A percentile compares a stretch with the other conserved stretches of the same genome.
phyloP scores from a whole-genome alignment of 2,329 filamentous ascomycete genomes.

The Hypomyces perniciosus region DNA sequence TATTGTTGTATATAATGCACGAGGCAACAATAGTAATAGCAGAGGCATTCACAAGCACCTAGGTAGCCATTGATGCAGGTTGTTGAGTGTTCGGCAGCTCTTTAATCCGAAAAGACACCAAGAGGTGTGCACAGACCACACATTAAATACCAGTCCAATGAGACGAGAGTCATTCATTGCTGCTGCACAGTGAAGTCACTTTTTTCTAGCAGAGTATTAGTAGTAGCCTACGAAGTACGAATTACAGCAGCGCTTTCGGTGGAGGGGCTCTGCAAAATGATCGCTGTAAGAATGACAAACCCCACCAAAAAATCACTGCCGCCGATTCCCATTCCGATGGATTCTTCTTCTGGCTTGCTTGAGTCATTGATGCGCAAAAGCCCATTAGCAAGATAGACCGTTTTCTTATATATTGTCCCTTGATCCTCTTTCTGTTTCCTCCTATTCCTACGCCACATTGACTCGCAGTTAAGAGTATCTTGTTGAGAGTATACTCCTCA shows the following conservation, averaged over 20 bases:
- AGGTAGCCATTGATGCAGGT: not conserved
- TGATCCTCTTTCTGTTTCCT: not conserved
- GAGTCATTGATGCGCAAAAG: constrained; percentile 7
- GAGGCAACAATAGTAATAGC: too few species aligned
- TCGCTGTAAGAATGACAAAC: constrained; percentile 1
- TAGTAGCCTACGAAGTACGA: too few species aligned
- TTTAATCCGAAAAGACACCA: constrained; percentile 19
- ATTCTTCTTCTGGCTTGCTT: constrained; percentile 6
- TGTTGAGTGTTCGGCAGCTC: not conserved
- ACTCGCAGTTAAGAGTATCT: not conserved
- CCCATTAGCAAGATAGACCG: not conserved
- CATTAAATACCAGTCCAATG: constrained; percentile 23
- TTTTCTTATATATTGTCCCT: not conserved
- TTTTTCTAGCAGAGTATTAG: too few species aligned
- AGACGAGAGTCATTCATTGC: not conserved
- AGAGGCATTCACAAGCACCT: not conserved
- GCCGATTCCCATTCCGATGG: constrained; percentile 11
- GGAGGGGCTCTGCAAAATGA: not conserved
- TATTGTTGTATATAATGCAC: too few species aligned
- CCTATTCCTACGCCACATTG: not conserved
- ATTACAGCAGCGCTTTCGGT: not conserved
- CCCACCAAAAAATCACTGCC: constrained; percentile 15
- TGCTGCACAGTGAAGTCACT: too few species aligned
- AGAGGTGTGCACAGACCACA: constrained; percentile 27
- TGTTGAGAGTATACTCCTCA: not conserved